Evolutionary conservation across 176 grass and related monocot species (phyloP).

Genomic region (Triticum urartu): DNA sequence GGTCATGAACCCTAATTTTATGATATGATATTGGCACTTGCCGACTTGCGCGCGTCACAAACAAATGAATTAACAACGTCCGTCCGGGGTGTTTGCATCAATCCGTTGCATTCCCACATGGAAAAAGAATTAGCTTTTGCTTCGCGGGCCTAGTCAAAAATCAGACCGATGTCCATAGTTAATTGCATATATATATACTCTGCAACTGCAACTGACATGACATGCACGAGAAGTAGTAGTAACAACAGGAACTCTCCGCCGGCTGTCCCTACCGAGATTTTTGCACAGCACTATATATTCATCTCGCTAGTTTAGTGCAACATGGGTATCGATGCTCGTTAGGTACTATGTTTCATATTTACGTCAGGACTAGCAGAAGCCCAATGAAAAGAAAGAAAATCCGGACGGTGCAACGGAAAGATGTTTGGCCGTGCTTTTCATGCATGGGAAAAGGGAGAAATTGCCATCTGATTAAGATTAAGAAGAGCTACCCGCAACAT

Average conservation of each 20-base stretch:
- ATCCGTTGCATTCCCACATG: background rate
- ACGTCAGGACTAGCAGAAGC: background rate
- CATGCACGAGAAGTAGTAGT: background rate
- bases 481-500: background rate
- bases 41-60: background rate
- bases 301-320: background rate
- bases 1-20: background rate
- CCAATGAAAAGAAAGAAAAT: background rate
- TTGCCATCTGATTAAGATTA: background rate
- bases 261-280: background rate
- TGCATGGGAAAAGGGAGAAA: background rate
- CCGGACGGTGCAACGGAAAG: background rate
- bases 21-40: background rate
- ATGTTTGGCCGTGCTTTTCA: constrained; percentile 36
- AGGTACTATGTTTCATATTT: background rate
- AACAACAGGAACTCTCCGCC: background rate
- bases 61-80: background rate
- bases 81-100: background rate
- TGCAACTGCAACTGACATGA: no score
- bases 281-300: background rate
- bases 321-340: background rate
- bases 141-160: background rate
- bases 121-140: background rate
- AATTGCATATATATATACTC: background rate
- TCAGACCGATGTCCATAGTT: background rate